Conservation (phyloP, 2,329 filamentous ascomycete species). For the Exophiala oligosperma region DNA sequence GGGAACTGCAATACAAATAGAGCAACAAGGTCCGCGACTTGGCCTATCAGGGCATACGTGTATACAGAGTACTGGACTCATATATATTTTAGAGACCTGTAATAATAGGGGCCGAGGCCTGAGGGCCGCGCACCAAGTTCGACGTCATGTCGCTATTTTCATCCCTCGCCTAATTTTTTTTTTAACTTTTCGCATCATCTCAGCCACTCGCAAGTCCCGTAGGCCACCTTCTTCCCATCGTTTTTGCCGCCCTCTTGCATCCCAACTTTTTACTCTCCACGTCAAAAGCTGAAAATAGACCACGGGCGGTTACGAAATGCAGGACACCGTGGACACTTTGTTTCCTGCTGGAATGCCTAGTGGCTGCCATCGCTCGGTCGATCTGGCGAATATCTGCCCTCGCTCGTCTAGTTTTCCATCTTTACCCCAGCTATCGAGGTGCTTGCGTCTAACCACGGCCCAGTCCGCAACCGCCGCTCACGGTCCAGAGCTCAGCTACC, state of each 20-base stretch:
- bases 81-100: no score
- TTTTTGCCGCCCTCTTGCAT: background rate
- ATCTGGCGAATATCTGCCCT: background rate
- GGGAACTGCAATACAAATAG: no score
- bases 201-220: background rate
- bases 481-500: background rate
- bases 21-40: no score
- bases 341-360: background rate
- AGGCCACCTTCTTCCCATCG: background rate
- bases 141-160: background rate
- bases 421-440: background rate
- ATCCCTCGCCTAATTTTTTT: constrained; percentile 1
- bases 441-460: background rate
- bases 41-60: no score
- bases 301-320: constrained; percentile 1
- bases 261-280: background rate
- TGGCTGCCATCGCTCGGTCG: background rate
- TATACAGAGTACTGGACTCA: no score
- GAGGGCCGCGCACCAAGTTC: no score
- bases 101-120: no score
- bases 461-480: background rate
- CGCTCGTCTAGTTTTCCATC: background rate
- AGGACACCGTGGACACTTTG: background rate
- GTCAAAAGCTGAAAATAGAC: constrained; percentile 4
- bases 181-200: background rate